Percentiles rank a stretch among this genome's conserved stretches.
Evolutionary conservation across 495 filamentous ascomycete species (phyloP).

Genomic region (Penicillium chermesinum): DNA sequence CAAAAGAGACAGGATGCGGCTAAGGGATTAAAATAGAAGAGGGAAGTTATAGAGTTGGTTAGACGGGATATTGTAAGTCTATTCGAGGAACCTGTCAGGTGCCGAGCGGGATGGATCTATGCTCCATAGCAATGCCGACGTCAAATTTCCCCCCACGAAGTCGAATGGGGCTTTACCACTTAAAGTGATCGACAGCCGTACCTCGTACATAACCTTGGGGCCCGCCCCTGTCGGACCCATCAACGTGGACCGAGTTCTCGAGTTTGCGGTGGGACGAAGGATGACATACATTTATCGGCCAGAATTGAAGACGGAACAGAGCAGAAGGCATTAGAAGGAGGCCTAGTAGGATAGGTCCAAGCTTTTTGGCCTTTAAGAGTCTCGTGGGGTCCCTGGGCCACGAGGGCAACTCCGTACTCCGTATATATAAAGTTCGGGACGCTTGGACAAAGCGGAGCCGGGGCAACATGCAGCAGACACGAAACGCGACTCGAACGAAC

Average conservation of each 20-base stretch:
- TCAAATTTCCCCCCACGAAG: neutral
- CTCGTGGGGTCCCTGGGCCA: too few relatives aligned
- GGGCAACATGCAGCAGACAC: neutral
- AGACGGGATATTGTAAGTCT: too few relatives aligned
- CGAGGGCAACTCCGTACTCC: too few relatives aligned
- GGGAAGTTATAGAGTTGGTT: too few relatives aligned
- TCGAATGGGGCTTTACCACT: neutral
- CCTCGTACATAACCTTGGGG: neutral
- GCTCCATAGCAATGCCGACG: too few relatives aligned
- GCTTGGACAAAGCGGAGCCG: neutral
- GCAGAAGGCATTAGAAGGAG: too few relatives aligned
- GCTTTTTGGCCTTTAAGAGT: too few relatives aligned
- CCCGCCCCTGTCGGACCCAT: neutral
- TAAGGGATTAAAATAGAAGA: neutral
- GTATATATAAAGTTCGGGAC: neutral
- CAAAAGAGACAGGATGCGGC: slow-evolving; percentile 6
- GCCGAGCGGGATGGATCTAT: too few relatives aligned
- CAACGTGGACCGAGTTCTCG: neutral
- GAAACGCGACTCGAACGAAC: neutral
- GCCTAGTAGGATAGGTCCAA: too few relatives aligned
- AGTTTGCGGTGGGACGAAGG: neutral
- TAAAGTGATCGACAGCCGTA: neutral
- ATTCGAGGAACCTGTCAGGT: too few relatives aligned
- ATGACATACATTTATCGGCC: too few relatives aligned
- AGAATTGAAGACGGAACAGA: too few relatives aligned